These are phyloP conservation scores for Goffeauzyma gilvescens DNA, from an alignment of 768 basidiomycete genomes.

Conservation along the genomic window DNA sequence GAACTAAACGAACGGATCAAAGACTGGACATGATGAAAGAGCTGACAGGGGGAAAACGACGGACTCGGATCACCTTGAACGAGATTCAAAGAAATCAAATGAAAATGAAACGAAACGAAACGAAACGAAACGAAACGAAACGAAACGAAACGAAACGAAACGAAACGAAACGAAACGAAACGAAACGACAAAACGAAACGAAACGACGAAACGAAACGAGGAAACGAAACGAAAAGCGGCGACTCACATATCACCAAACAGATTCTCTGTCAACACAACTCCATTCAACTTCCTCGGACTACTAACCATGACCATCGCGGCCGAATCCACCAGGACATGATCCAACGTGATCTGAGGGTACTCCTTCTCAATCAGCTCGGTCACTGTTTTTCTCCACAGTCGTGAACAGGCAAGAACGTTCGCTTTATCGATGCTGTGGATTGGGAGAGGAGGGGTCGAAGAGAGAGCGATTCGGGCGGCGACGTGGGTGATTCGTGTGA, in stretches of 20 bases:
- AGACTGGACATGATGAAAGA: too few relatives aligned
- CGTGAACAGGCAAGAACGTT: conserved; percentile 91
- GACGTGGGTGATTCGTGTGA: conserved; percentile 84
- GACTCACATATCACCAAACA: conserved; percentile 91
- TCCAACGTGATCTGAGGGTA: conserved; percentile 73
- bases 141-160: not conserved
- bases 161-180: not conserved
- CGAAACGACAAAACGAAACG: not conserved
- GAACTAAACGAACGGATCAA: too few relatives aligned
- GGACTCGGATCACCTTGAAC: too few relatives aligned
- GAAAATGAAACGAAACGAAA: too few relatives aligned
- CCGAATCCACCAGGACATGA: conserved; percentile 86
- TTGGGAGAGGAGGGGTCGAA: conserved; percentile 60
- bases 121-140: too few relatives aligned
- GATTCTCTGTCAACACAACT: conserved; percentile 80
- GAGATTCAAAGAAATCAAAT: too few relatives aligned
- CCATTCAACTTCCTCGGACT: conserved; percentile 86
- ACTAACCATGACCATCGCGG: conserved; percentile 83
- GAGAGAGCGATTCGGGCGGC: conserved; percentile 80
- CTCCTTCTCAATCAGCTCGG: conserved; percentile 61
- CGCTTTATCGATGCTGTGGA: conserved; percentile 94
- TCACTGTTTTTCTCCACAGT: conserved; percentile 84
- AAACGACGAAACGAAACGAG: not conserved
- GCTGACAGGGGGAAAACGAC: too few relatives aligned
- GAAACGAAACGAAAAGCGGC: too few relatives aligned